Evolutionary conservation across 2,329 filamentous ascomycete species (phyloP), one percentile per base, ranked within the genome.

Genomic region (Fusarium palustre): DNA sequence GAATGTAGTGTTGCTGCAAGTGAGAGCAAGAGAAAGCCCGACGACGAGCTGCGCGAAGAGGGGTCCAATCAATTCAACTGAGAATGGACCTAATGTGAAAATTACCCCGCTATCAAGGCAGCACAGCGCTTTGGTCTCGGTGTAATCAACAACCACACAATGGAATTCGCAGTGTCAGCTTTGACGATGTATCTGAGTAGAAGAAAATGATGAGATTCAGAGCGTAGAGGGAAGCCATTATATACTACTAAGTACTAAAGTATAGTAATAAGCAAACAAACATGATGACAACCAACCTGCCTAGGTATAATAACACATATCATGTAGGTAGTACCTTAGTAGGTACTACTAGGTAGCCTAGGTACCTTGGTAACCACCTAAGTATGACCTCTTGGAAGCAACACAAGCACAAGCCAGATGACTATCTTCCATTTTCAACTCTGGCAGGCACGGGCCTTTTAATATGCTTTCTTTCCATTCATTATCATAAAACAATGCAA

Each of bases 71-170:
- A 47, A 33, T 65, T 34, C 33, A 74, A 38, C 58, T 59, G 61
- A 47, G 66, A 66, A 69, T 49, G 55, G 62, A 38, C 62, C 63
- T 63, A 63, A 41, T 31, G 42, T 58, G 38, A 70, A 73, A 72
- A 74, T 64, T 72, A 74, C 71, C 71, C 71, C 71, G 71, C 71
- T 74, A 74, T 72, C 46, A 36, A 66, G 61, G 43, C 53, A 62
- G 43, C 43, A 66, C 22, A 33, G 50, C 48, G 25, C 43, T 46
- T 46, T 46, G 43, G 3, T 25, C 56, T 63, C 20, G 22, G 43
- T 63, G 38, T 64, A 64, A 64, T 56, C 55, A 47, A 45, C 50
- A 60, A n/a, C 28, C 38, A 33, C 25, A 30, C 28, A 30, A 30
- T 30, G 28, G 28, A 30, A 30, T 30, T 30, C 28, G 28, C 10